These are phyloP conservation scores for Spatholobus suberectus DNA, from an alignment of 306 rosid genomes.

Conservation along the genomic window DNA sequence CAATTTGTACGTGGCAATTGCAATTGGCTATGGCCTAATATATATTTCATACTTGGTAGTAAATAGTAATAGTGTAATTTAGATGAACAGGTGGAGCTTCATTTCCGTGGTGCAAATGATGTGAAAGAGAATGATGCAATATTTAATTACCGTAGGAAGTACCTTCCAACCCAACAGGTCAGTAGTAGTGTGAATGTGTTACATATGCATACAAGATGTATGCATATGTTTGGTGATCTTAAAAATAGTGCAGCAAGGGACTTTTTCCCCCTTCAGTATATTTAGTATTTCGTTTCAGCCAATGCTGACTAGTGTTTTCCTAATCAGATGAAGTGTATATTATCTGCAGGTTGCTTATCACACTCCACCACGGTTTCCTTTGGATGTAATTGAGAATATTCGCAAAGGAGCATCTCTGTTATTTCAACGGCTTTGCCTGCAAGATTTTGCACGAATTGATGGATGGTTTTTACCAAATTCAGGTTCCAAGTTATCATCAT, in stretches of 20 bases:
- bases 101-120: conserved; percentile 63
- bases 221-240: conserved; percentile 8
- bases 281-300: not conserved
- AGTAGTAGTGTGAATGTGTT: conserved; percentile 22
- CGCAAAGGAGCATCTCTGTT: conserved; percentile 85
- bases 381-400: conserved; percentile 75
- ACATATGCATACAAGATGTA: not conserved
- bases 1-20: not conserved
- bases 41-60: conserved; percentile 29
- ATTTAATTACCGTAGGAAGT: conserved; percentile 93
- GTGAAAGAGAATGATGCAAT: conserved; percentile 89
- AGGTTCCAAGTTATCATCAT: conserved; percentile 49
- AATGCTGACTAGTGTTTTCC: conserved; percentile 25
- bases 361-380: conserved; percentile 92
- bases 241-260: conserved; percentile 3
- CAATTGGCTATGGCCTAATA: conserved; percentile 9
- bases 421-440: conserved; percentile 69
- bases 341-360: conserved; percentile 83
- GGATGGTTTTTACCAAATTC: conserved; percentile 93
- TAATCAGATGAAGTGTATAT: conserved; percentile 42
- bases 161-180: conserved; percentile 99
- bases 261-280: not conserved
- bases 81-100: conserved; percentile 83
- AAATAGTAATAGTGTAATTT: conserved; percentile 36
- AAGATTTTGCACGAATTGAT: conserved; percentile 94